These are phyloP conservation scores for Fusarium decemcellulare DNA, from an alignment of 2,329 filamentous ascomycete species.

Conservation along the genomic window DNA sequence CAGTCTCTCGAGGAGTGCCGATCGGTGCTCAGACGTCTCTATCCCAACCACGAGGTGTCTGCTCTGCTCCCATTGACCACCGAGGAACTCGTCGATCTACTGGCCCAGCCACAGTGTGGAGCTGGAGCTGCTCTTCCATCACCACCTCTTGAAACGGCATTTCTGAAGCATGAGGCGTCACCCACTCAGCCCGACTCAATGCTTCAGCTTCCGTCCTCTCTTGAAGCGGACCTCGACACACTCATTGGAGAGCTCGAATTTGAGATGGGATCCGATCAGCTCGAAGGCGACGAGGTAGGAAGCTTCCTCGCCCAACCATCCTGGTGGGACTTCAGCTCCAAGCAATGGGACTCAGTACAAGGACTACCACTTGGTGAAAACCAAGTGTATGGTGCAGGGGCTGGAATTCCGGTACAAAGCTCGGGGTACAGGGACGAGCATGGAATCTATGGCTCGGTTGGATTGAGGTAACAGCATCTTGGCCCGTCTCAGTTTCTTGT, in stretches of 20 bases:
- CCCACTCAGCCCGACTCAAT: conserved; percentile 45
- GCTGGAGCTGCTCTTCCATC: conserved; percentile 63
- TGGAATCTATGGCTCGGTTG: conserved; percentile 31
- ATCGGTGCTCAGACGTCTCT: conserved; percentile 61
- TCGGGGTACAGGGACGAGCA: conserved; percentile 33
- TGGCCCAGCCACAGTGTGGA: conserved; percentile 63
- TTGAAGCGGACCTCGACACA: conserved; percentile 39
- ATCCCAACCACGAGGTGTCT: conserved; percentile 69
- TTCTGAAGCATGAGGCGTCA: conserved; percentile 62
- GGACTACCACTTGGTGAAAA: conserved; percentile 26
- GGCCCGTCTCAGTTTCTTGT: conserved; percentile 13
- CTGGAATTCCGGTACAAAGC: conserved; percentile 24
- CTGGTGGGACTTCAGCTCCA: conserved; percentile 35
- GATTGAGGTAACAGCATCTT: conserved; percentile 22
- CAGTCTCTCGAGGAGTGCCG: conserved; percentile 76
- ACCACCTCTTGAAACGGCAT: conserved; percentile 66
- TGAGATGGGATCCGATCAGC: conserved; percentile 33
- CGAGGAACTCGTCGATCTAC: conserved; percentile 71
- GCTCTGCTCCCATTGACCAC: conserved; percentile 68
- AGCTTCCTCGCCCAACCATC: conserved; percentile 30
- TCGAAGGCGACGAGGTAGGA: conserved; percentile 23
- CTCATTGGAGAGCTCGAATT: conserved; percentile 40
- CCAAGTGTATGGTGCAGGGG: conserved; percentile 19
- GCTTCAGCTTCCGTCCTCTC: conserved; percentile 37
- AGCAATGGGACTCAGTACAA: conserved; percentile 37